Percentiles rank a stretch among this genome's conserved stretches.
Evolutionary conservation across 2,329 filamentous ascomycete species (phyloP).

Genomic region (Trichophyton equinum): DNA sequence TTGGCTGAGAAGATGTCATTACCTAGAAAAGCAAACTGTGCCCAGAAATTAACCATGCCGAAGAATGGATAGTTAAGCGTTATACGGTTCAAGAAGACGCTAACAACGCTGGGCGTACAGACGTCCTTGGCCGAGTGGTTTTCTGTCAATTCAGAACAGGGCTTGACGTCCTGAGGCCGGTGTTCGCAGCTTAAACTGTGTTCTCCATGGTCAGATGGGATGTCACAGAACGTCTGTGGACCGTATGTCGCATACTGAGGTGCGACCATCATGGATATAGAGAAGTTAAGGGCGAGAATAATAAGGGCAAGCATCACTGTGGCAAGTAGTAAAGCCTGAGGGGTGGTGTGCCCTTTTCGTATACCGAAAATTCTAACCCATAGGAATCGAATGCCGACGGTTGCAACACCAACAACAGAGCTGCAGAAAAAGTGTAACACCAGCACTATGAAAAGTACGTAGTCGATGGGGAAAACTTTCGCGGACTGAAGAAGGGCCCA

Average conservation of each 20-base stretch:
- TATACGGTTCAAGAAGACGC: conserved; percentile 83
- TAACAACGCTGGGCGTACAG: conserved; percentile 84
- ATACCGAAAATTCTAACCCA: conserved; percentile 93
- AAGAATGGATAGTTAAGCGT: conserved; percentile 94
- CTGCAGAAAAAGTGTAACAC: conserved; percentile 79
- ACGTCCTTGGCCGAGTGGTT: conserved; percentile 62
- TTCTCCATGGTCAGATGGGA: conserved; percentile 48
- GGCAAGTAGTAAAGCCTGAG: conserved; percentile 80
- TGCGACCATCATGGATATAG: conserved; percentile 82
- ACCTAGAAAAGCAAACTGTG: conserved; percentile 80
- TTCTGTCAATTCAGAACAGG: conserved; percentile 66
- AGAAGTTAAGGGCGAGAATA: conserved; percentile 83
- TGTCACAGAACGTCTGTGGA: conserved; percentile 84
- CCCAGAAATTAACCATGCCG: conserved; percentile 87
- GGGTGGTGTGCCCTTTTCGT: conserved; percentile 73
- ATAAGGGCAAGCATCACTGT: conserved; percentile 86
- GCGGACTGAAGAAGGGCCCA: conserved; percentile 73
- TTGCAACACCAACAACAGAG: conserved; percentile 73
- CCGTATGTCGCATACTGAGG: conserved; percentile 93
- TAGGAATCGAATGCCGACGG: conserved; percentile 85
- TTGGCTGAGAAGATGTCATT: not conserved
- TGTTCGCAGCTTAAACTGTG: conserved; percentile 60
- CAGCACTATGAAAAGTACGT: conserved; percentile 73
- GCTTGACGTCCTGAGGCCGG: conserved; percentile 57
- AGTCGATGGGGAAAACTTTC: conserved; percentile 80